Percentiles rank a stretch among this genome's conserved stretches.
These are phyloP conservation scores for Pythium monospermum DNA, from an alignment of 352 stramenopile species.

Conservation along the genomic window DNA sequence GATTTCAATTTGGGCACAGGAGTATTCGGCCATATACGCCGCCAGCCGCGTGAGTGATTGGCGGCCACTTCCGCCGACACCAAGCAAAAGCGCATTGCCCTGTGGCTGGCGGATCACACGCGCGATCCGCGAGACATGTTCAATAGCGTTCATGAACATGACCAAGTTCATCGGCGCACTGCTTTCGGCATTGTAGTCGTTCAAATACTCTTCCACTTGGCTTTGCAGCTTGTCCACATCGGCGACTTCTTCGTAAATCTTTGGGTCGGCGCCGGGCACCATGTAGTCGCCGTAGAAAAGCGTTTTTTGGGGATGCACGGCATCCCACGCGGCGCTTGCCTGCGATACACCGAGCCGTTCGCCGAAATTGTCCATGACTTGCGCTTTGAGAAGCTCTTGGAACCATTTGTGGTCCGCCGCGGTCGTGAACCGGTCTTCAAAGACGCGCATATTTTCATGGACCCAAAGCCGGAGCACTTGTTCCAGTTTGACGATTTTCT, in stretches of 20 bases:
- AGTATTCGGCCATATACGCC: slow-evolving; percentile 91
- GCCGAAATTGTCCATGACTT: slow-evolving; percentile 53
- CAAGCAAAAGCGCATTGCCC: slow-evolving; percentile 90
- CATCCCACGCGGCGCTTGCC: slow-evolving; percentile 38
- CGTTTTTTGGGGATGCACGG: slow-evolving; percentile 48
- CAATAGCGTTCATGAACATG: slow-evolving; percentile 87
- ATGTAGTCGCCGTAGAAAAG: slow-evolving; percentile 93
- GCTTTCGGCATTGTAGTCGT: slow-evolving; percentile 86
- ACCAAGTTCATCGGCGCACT: slow-evolving; percentile 85
- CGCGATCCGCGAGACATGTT: slow-evolving; percentile 81
- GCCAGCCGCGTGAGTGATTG: slow-evolving; percentile 90
- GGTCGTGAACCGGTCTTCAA: slow-evolving; percentile 85
- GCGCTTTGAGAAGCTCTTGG: slow-evolving; percentile 52
- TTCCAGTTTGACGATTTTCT: slow-evolving; percentile 65
- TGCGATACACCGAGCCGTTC: slow-evolving; percentile 29
- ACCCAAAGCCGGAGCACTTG: slow-evolving; percentile 73
- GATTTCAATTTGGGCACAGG: slow-evolving; percentile 93
- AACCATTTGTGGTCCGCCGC: slow-evolving; percentile 75
- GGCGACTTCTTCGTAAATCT: slow-evolving; percentile 89
- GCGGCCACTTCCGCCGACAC: slow-evolving; percentile 89
- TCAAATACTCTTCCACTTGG: slow-evolving; percentile 82
- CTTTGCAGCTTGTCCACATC: slow-evolving; percentile 80
- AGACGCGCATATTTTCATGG: slow-evolving; percentile 84
- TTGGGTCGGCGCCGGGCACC: slow-evolving; percentile 86
- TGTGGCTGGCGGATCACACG: slow-evolving; percentile 80